Percentiles rank a stretch among this genome's conserved stretches.
These are phyloP conservation scores for Gleditsia sinensis DNA, from an alignment of 306 rosid species.

Conservation along the genomic window DNA sequence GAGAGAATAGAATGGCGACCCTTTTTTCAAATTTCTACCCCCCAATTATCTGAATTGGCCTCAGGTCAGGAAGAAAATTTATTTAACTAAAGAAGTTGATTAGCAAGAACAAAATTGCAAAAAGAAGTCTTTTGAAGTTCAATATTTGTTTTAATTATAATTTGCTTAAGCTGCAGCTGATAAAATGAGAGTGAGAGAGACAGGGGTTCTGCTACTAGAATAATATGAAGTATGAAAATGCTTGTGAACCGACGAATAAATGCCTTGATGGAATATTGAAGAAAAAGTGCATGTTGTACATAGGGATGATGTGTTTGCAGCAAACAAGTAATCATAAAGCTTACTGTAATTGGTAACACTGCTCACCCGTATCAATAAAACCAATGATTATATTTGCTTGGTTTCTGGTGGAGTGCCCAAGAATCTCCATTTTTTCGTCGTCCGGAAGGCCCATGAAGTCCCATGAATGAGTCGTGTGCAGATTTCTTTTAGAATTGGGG, in stretches of 20 bases:
- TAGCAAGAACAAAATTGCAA: background rate
- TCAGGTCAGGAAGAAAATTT: too few species aligned
- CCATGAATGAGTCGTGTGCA: slow-evolving; percentile 89
- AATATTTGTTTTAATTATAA: background rate
- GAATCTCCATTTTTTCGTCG: slow-evolving; percentile 54
- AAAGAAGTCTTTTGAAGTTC: slow-evolving; percentile 24
- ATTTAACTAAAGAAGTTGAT: background rate
- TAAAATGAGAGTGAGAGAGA: slow-evolving; percentile 17
- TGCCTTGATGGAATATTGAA: slow-evolving; percentile 23
- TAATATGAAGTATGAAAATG: slow-evolving; percentile 28
- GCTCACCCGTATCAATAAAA: slow-evolving; percentile 74
- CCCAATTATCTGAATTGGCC: too few species aligned
- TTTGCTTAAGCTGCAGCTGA: slow-evolving; percentile 6
- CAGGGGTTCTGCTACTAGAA: slow-evolving; percentile 22
- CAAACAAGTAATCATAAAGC: slow-evolving; percentile 23
- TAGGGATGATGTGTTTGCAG: slow-evolving; percentile 19
- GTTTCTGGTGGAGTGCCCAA: slow-evolving; percentile 56
- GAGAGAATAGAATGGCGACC: too few species aligned
- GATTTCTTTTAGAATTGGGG: slow-evolving; percentile 64
- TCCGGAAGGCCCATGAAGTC: slow-evolving; percentile 74
- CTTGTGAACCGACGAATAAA: slow-evolving; percentile 29
- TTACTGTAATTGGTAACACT: slow-evolving; percentile 9
- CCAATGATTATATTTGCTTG: slow-evolving; percentile 71
- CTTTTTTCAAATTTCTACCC: too few species aligned
- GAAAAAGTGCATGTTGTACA: slow-evolving; percentile 27